Evolutionary conservation across 2,329 filamentous ascomycete genomes (phyloP), one percentile per base, ranked within the genome.

Genomic region (Paraphaeosphaeria minitans): DNA sequence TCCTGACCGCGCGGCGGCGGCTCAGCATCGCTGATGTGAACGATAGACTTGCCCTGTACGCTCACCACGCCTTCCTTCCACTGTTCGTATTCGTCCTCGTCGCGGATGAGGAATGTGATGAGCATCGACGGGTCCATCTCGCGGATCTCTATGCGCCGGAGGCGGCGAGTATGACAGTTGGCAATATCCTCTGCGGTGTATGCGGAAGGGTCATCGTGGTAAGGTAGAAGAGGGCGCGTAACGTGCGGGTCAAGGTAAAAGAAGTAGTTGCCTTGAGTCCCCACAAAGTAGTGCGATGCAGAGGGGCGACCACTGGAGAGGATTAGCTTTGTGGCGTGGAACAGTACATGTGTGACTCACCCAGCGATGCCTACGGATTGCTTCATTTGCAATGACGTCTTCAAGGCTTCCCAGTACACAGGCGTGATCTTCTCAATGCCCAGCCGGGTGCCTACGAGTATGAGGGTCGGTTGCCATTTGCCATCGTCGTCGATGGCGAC

Each of bases 81-180:
- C 54, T 87, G 84, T 41, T 84, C 79, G 89, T 94, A 98, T 66
- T 99, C 95, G 45, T 88, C 84, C 67, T 94, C 88, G 58, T 91
- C 87, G 42, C 84, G 85, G 61, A 99, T 93, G 37, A 99, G 79
- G 70, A 98, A 98, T 4, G 92, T 94, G 64, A 99, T 91, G 43
- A 99, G 80, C 95, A 99, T 99, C 71, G 93, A 97, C 0, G 95
- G 95, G 70, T 99, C 95, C 91, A 99, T 95, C 72, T 98, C 93
- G 59, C 88, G 87, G 50, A 99, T 84, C 66, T 95, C 89, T 31
- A 99, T 83, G 56, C 90, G 86, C 39, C 94, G 87, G 19, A 99
- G 80, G 49, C 94, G 88, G 52, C 91, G 86, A 0, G 93, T 98
- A 74, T 99, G 94, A 71, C 92, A 97, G 0, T 90, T 90, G 56